phyloP scores from a whole-genome alignment of 129 eudicot genomes.

The Oenanthe sinensis region DNA sequence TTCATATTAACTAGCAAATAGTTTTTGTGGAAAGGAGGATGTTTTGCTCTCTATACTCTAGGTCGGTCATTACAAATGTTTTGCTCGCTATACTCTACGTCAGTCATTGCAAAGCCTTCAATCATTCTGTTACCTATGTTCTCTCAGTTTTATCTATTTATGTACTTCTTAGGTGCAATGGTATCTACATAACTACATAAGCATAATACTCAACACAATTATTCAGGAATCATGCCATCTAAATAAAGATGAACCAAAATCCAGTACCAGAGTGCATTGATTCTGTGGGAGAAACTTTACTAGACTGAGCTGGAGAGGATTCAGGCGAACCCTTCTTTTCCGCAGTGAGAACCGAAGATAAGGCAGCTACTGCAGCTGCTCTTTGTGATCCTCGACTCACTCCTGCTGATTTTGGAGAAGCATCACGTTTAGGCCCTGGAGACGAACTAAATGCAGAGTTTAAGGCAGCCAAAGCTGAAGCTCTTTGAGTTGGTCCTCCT shows the following conservation, averaged over 20 bases:
- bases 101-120: not conserved
- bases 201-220: not conserved
- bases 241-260: not conserved
- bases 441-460: conserved; percentile 79
- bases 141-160: not conserved
- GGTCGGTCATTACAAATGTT: not conserved
- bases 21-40: not conserved
- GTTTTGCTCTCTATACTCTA: not conserved
- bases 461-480: conserved; percentile 90
- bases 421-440: conserved; percentile 37
- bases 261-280: conserved; percentile 48
- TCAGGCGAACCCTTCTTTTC: conserved; percentile 69
- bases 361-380: conserved; percentile 99
- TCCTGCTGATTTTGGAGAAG: conserved; percentile 53
- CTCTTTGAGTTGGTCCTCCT: conserved; percentile 97
- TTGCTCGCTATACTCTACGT: not conserved
- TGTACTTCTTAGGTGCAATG: not conserved
- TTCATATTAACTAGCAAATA: not conserved
- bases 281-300: conserved; percentile 57
- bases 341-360: conserved; percentile 86
- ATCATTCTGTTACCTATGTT: not conserved
- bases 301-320: conserved; percentile 59
- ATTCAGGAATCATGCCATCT: not conserved
- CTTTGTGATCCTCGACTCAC: conserved; percentile 70
- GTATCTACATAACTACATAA: not conserved